Evolutionary conservation across 495 filamentous ascomycete species (phyloP).

Genomic region (Pyrenopolyporus hunteri): DNA sequence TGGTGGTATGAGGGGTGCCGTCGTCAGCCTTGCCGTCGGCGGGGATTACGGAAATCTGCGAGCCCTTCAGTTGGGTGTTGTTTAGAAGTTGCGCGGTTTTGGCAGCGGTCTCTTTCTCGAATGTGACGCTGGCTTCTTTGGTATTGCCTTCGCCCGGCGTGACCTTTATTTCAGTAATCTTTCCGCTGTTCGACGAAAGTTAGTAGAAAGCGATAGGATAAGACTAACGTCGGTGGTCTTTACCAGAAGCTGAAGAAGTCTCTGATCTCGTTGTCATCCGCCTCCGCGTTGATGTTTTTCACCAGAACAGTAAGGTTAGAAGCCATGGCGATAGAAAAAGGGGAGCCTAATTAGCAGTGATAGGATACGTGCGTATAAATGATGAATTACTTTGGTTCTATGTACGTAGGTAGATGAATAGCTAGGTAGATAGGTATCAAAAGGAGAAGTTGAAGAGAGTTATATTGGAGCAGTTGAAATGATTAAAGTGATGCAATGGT

Average conservation of each 20-base stretch:
- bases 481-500: background rate
- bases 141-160: conserved; percentile 65
- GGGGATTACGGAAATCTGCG: conserved; percentile 76
- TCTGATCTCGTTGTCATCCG: conserved; percentile 85
- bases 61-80: conserved; percentile 86
- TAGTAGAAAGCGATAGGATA: background rate
- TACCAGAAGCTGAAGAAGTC: conserved; percentile 99
- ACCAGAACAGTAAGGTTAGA: conserved; percentile 59
- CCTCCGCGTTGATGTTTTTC: conserved; percentile 81
- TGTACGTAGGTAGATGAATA: background rate
- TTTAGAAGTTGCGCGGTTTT: conserved; percentile 97
- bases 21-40: conserved; percentile 71
- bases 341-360: conserved; percentile 18
- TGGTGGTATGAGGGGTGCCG: conserved; percentile 52
- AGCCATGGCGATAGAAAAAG: conserved; percentile 36
- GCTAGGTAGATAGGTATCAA: background rate
- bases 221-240: conserved; percentile 32
- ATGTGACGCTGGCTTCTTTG: conserved; percentile 87
- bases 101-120: conserved; percentile 93
- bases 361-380: background rate
- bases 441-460: conserved; percentile 4
- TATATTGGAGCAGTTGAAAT: background rate
- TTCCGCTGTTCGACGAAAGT: conserved; percentile 68
- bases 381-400: background rate
- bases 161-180: conserved; percentile 82